Percentiles rank a stretch among this genome's conserved stretches.
These are phyloP conservation scores for Verbascum thapsus DNA, from an alignment of 257 asterid genomes.

Conservation along the genomic window DNA sequence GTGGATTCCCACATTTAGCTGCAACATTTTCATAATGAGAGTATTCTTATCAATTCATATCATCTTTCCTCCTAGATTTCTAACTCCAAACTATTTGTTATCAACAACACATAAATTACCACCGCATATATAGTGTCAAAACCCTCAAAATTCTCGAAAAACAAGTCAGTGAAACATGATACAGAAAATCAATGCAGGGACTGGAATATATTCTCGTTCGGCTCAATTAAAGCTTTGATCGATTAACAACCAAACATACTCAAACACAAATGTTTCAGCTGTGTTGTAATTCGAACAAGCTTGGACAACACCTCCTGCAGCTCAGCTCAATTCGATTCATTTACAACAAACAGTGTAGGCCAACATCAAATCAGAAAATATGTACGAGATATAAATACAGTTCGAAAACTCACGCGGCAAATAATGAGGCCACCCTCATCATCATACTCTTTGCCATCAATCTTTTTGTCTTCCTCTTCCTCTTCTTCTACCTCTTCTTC, in stretches of 20 bases:
- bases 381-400: background rate
- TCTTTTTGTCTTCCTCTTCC: conserved; percentile 43
- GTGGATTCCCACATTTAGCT: background rate
- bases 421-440: conserved; percentile 85
- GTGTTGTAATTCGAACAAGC: no score
- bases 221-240: no score
- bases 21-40: background rate
- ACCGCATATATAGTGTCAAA: background rate
- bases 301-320: no score
- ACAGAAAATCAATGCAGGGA: background rate
- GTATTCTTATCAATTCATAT: background rate
- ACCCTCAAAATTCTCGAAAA: conserved; percentile 7
- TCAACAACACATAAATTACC: background rate
- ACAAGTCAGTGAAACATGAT: background rate
- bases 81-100: background rate
- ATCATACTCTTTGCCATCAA: conserved; percentile 67
- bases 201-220: no score
- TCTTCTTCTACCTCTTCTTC: conserved; percentile 30
- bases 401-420: conserved; percentile 64
- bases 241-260: no score
- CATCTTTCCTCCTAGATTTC: background rate
- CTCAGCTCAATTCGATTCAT: no score
- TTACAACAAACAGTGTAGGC: background rate
- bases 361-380: background rate
- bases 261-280: no score